phyloP scores from a whole-genome alignment of 306 rosid species.

The Cucurbita maxima region DNA sequence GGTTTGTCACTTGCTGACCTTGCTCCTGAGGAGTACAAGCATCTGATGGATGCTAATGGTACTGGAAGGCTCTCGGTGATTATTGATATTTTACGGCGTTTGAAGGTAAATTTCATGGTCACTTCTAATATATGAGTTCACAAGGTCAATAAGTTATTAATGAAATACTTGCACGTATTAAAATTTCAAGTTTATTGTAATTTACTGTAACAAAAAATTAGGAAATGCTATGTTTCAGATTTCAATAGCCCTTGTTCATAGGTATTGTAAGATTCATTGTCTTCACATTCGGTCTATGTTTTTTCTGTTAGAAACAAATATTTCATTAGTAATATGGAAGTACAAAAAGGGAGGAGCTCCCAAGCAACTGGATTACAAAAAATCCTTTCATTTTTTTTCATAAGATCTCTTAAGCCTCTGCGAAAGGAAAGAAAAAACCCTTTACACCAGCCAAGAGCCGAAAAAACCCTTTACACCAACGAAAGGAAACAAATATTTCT shows the following conservation, averaged over 20 bases:
- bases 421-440: too few species aligned
- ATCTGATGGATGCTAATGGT: constrained; percentile 65
- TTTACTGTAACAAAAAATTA: not conserved
- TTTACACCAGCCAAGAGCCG: too few species aligned
- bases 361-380: not conserved
- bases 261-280: not conserved
- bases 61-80: constrained; percentile 71
- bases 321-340: too few species aligned
- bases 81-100: constrained; percentile 71
- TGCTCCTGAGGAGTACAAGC: constrained; percentile 45
- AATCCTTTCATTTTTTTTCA: not conserved
- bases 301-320: not conserved
- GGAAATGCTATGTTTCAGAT: not conserved
- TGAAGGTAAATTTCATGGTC: constrained; percentile 47
- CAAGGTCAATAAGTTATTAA: not conserved
- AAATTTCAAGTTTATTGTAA: not conserved
- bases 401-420: not conserved
- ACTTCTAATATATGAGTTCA: not conserved
- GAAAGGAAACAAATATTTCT: too few species aligned
- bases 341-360: not conserved
- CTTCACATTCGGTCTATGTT: not conserved
- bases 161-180: not conserved
- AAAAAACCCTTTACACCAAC: too few species aligned
- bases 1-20: constrained; percentile 65
- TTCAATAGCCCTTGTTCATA: not conserved